Base-by-base conservation (phyloP, 306 rosid genomes). In the Gleditsia sinensis region DNA sequence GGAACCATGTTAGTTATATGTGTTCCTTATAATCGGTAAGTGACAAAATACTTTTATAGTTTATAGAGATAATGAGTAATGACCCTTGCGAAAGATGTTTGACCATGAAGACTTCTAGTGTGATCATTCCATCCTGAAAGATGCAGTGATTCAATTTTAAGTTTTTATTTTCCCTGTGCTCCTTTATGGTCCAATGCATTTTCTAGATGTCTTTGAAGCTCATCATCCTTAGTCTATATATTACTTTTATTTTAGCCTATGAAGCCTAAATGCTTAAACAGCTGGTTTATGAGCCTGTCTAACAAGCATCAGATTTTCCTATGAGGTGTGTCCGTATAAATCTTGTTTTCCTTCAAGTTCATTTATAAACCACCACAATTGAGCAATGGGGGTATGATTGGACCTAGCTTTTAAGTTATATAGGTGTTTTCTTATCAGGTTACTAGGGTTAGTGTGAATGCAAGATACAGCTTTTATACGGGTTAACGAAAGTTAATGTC, bases 331-430 rank as follows among this genome's bases (percentile, higher is more conserved):
- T 27, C 39, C 20, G 28, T 48, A 30, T 36, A 67, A 34, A 27
- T 66, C 60, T 57, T 79, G 19, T 57, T 73, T 72, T 30, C 34
- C 67, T 43, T 19, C 20, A 25, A 6, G 48, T 60, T 36, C 49
- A 33, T 69, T 53, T 42, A 23, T 56, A 48, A 40, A 21, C 32
- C 5, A 43, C 36, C 46, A 50, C 50, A 39, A 48, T 27, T 34
- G 50, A 62, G 34, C 69, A 62, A 43, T 45, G 43, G 36, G 42
- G 58, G 25, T 23, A 16, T 55, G n/a, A 37, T 34, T 12, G 67
- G 27, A 25, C 28, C 51, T 50, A 14, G 3, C 76, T 65, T 33
- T 25, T 58, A 55, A 40, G 67, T 46, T 65, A 33, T 3, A 11
- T 25, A 10, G 23, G 69, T 46, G 3, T 40, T 40, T 24, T 64